A percentile compares a stretch with the other conserved stretches of the same genome.
Evolutionary conservation across 2,329 filamentous ascomycete genomes (phyloP).

Genomic region (Sporothrix variecibatus): DNA sequence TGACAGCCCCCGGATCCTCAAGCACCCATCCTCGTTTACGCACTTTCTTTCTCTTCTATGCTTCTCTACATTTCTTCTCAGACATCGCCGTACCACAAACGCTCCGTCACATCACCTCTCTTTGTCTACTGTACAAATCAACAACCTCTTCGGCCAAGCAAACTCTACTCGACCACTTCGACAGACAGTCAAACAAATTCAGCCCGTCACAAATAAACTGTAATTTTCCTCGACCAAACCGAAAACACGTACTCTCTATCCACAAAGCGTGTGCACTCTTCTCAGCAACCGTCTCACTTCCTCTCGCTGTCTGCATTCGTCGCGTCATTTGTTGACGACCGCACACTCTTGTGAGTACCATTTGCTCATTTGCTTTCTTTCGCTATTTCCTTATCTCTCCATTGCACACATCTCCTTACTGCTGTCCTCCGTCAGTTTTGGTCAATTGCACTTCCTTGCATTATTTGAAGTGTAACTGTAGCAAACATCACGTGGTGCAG

Average conservation of each 20-base stretch:
- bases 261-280: conserved; percentile 1
- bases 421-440: neutral
- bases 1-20: conserved; percentile 5
- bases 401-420: neutral
- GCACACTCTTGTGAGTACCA: neutral
- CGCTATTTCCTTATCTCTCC: neutral
- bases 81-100: neutral
- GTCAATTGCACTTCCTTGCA: neutral
- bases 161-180: neutral
- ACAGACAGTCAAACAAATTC: neutral
- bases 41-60: neutral
- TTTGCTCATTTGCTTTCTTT: neutral
- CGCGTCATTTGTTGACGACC: neutral
- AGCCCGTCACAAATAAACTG: neutral
- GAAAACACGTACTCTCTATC: neutral
- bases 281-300: conserved; percentile 14
- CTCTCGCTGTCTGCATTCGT: neutral
- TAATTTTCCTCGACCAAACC: neutral
- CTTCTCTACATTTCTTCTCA: neutral
- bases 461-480: neutral
- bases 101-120: neutral
- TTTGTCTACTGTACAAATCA: neutral
- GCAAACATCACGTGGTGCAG: neutral
- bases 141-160: neutral
- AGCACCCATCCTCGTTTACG: conserved; percentile 8